Evolutionary conservation across 164 flowering plant genomes (phyloP).

Genomic region (Euptelea pleiosperma): DNA sequence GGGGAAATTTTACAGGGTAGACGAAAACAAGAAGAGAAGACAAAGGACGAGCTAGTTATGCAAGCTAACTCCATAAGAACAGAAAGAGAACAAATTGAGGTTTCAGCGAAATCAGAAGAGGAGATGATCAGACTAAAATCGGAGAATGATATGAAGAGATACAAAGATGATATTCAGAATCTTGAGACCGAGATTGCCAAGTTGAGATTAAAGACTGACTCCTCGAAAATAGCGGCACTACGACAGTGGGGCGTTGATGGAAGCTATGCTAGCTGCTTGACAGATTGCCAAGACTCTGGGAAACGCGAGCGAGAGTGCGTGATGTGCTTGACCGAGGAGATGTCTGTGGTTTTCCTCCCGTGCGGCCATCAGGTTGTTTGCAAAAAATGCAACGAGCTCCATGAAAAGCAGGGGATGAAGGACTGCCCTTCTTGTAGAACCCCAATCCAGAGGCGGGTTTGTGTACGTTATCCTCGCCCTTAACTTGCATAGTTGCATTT

Average conservation of each 20-base stretch:
- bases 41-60: conserved; percentile 53
- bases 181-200: conserved; percentile 78
- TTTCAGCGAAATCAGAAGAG: conserved; percentile 59
- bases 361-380: conserved; percentile 99
- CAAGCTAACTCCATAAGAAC: conserved; percentile 51
- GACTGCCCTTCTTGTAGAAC: conserved; percentile 98
- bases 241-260: conserved; percentile 72
- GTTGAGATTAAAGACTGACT: conserved; percentile 69
- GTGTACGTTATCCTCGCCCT: conserved; percentile 62
- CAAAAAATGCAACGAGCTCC: conserved; percentile 87
- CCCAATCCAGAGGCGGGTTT: conserved; percentile 71
- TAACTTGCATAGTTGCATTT: conserved; percentile 18
- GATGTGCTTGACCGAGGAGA: conserved; percentile 96
- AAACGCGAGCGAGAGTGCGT: conserved; percentile 91
- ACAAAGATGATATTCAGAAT: conserved; percentile 56
- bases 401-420: conserved; percentile 92
- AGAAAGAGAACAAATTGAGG: conserved; percentile 70
- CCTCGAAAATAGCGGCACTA: conserved; percentile 86
- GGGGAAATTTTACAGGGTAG: conserved; percentile 53
- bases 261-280: conserved; percentile 46
- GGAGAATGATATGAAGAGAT: conserved; percentile 55
- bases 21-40: conserved; percentile 68
- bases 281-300: conserved; percentile 32
- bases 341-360: conserved; percentile 92
- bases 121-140: conserved; percentile 57